A percentile compares a stretch with the other conserved stretches of the same genome.
phyloP scores from a whole-genome alignment of 352 stramenopile species.

The Globisporangium polare region DNA sequence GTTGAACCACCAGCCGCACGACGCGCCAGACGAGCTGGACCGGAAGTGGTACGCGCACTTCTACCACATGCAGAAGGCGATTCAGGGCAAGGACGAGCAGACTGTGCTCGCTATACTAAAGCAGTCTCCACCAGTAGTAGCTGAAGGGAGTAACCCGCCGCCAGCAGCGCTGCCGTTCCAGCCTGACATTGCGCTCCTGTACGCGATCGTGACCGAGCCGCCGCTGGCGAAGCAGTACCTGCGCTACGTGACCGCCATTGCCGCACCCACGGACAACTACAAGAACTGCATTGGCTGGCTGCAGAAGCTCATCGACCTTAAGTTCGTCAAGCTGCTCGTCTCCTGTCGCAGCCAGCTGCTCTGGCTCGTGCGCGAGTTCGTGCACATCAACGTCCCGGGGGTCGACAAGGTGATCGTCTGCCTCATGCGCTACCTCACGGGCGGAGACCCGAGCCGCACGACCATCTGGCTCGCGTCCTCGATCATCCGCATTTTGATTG shows the following conservation, averaged over 20 bases:
- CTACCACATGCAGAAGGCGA: conserved; percentile 81
- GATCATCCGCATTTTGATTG: conserved; percentile 71
- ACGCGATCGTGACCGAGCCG: conserved; percentile 71
- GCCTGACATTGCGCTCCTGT: conserved; percentile 73
- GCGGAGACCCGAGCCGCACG: conserved; percentile 63
- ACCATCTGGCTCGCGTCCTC: conserved; percentile 76
- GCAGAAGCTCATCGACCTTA: conserved; percentile 80
- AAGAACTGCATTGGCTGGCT: conserved; percentile 75
- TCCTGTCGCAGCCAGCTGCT: conserved; percentile 72
- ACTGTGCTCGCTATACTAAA: conserved; percentile 56
- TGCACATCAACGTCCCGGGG: conserved; percentile 62
- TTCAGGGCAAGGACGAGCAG: conserved; percentile 68
- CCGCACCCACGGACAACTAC: conserved; percentile 46
- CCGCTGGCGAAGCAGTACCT: conserved; percentile 71
- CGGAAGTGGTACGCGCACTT: conserved; percentile 86
- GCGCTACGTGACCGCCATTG: conserved; percentile 62
- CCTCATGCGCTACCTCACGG: conserved; percentile 68
- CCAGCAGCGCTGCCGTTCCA: conserved; percentile 54
- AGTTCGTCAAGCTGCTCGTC: conserved; percentile 77
- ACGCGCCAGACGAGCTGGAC: conserved; percentile 72
- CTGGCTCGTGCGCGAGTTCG: conserved; percentile 76
- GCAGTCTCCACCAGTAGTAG: conserved; percentile 27
- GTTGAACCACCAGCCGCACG: conserved; percentile 66
- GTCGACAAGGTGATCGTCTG: conserved; percentile 76
- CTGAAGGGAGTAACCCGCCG: conserved; percentile 1